phyloP scores from a whole-genome alignment of 2,329 filamentous ascomycete genomes.

The Aspergillus proliferans region DNA sequence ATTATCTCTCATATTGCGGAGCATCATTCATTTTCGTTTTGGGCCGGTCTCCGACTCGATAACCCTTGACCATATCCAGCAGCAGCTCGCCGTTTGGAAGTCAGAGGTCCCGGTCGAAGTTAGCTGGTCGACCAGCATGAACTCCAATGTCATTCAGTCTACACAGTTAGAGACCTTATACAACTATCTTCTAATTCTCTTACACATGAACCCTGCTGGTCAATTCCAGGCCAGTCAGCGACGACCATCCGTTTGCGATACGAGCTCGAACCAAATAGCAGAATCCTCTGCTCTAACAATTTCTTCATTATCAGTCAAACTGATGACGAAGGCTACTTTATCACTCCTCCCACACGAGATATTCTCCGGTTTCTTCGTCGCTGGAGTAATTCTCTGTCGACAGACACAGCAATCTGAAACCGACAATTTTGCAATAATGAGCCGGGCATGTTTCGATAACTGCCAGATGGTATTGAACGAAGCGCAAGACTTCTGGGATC shows the following conservation, averaged over 20 bases:
- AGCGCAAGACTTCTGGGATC: neutral
- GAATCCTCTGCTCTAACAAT: neutral
- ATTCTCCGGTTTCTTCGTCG: conserved; percentile 1
- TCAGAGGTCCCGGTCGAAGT: neutral
- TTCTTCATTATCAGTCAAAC: neutral
- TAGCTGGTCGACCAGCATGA: neutral
- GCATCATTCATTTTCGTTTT: conserved; percentile 1
- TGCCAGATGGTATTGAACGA: conserved; percentile 1
- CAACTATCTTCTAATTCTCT: neutral
- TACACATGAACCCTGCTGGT: neutral
- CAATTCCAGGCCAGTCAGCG: neutral
- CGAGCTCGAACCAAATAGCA: neutral
- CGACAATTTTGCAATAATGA: neutral
- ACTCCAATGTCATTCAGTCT: neutral
- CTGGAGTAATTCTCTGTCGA: neutral
- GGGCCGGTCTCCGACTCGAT: neutral
- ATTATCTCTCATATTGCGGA: conserved; percentile 1
- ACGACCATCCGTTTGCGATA: neutral
- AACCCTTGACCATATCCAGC: neutral
- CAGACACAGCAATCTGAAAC: neutral
- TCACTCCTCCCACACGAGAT: conserved; percentile 1
- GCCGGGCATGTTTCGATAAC: neutral
- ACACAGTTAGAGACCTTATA: neutral
- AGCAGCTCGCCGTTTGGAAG: neutral
- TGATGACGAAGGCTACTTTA: conserved; percentile 1